Conservation (phyloP, 352 stramenopile species). For the Plasmopara muralis region DNA sequence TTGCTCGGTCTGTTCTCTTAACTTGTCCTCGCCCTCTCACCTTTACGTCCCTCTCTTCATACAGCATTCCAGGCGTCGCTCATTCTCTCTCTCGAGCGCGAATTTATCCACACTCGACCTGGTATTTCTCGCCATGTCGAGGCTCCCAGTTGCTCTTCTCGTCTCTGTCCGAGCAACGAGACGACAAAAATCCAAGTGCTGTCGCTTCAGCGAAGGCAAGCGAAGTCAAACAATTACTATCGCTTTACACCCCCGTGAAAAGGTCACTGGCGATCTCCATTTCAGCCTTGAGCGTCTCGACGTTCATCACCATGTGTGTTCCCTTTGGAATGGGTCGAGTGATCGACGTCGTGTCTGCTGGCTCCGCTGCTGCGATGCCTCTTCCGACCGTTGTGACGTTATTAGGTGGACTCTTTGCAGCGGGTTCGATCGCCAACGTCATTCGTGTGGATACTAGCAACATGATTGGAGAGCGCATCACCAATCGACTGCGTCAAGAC, state of each 20-base stretch:
- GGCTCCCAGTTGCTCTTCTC: slow-evolving; percentile 22
- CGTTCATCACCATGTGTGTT: slow-evolving; percentile 66
- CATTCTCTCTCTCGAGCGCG: slow-evolving; percentile 7
- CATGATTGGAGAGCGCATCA: slow-evolving; percentile 85
- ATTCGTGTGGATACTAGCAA: slow-evolving; percentile 72
- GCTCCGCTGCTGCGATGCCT: slow-evolving; percentile 30
- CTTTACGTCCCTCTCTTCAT: not conserved
- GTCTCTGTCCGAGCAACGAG: slow-evolving; percentile 9
- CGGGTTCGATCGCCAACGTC: slow-evolving; percentile 64
- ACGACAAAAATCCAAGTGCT: slow-evolving; percentile 10
- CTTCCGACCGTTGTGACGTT: slow-evolving; percentile 47
- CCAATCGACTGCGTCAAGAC: slow-evolving; percentile 64
- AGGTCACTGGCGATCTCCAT: slow-evolving; percentile 57
- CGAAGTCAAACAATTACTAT: slow-evolving; percentile 37
- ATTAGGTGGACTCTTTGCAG: slow-evolving; percentile 60
- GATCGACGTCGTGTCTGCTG: slow-evolving; percentile 63
- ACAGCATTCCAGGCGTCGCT: slow-evolving; percentile 13
- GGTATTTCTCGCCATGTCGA: slow-evolving; percentile 1
- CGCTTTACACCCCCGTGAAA: slow-evolving; percentile 68
- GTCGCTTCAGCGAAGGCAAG: slow-evolving; percentile 8
- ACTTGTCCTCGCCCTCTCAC: not conserved
- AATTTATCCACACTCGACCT: not conserved
- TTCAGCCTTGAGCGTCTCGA: slow-evolving; percentile 56
- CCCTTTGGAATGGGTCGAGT: slow-evolving; percentile 79
- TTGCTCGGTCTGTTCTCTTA: slow-evolving; percentile 17